These are phyloP conservation scores for Colletotrichum falcatum DNA, from an alignment of 2,329 filamentous ascomycete species.

Conservation along the genomic window DNA sequence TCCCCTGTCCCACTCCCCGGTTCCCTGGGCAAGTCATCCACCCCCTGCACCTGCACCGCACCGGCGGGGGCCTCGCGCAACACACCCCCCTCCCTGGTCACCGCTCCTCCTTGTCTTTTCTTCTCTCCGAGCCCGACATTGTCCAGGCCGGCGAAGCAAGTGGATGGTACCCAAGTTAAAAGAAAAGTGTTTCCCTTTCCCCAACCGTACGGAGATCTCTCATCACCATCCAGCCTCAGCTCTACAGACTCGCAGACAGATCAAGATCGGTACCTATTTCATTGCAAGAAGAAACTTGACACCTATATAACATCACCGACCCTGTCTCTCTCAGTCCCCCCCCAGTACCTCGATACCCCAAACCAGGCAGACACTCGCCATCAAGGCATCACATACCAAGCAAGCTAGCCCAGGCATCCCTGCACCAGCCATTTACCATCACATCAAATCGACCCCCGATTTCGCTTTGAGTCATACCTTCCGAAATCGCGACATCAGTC, in stretches of 20 bases:
- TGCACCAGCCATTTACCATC: conserved; percentile 27
- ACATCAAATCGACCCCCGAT: conserved; percentile 29
- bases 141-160: conserved; percentile 23
- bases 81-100: conserved; percentile 36
- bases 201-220: conserved; percentile 20
- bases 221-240: conserved; percentile 26
- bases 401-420: conserved; percentile 38
- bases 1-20: background rate
- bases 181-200: conserved; percentile 37
- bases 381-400: conserved; percentile 35
- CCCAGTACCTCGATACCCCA: background rate
- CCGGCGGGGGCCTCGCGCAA: conserved; percentile 9
- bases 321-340: background rate
- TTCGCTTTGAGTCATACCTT: conserved; percentile 41
- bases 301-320: conserved; percentile 20
- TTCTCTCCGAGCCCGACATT: conserved; percentile 40
- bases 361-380: conserved; percentile 16
- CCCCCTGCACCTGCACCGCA: conserved; percentile 31
- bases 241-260: conserved; percentile 29
- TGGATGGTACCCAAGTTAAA: conserved; percentile 35
- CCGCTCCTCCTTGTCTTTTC: conserved; percentile 38
- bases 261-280: conserved; percentile 17
- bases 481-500: conserved; percentile 41
- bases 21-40: conserved; percentile 20
- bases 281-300: conserved; percentile 29